Evolutionary conservation across 2,329 filamentous ascomycete genomes (phyloP).

Genomic region (Tothia fuscella): DNA sequence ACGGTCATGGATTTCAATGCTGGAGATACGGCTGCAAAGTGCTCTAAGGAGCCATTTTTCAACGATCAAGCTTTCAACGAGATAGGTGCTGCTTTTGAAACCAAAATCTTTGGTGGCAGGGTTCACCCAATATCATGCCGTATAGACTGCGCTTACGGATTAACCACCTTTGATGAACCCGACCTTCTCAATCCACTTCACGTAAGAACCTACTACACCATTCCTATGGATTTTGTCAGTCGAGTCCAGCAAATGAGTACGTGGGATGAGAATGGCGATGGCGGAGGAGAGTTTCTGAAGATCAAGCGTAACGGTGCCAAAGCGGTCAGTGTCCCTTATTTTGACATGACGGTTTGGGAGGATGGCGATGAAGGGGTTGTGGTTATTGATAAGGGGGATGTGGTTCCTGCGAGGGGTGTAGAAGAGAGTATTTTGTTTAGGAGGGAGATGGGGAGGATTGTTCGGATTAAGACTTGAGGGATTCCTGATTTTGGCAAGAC

Average conservation of each 20-base stretch:
- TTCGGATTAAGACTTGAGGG: neutral
- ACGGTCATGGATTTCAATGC: neutral
- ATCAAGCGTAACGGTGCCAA: constrained; percentile 27
- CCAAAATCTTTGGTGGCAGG: constrained; percentile 27
- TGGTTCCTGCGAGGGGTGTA: too few species aligned
- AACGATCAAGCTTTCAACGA: constrained; percentile 29
- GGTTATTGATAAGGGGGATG: constrained; percentile 26
- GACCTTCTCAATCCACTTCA: constrained; percentile 19
- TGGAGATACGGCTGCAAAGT: neutral
- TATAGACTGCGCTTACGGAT: constrained; percentile 27
- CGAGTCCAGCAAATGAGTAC: constrained; percentile 26
- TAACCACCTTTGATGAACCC: constrained; percentile 25
- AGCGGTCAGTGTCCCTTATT: constrained; percentile 25
- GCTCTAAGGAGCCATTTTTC: constrained; percentile 26
- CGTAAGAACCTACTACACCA: constrained; percentile 22
- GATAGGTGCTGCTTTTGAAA: constrained; percentile 27
- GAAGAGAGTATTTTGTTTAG: constrained; percentile 25
- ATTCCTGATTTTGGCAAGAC: too few species aligned
- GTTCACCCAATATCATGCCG: constrained; percentile 26
- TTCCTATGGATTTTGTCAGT: constrained; percentile 28
- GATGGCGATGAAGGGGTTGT: constrained; percentile 25
- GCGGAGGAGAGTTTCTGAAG: constrained; percentile 21
- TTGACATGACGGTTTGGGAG: constrained; percentile 29
- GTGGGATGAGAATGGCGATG: constrained; percentile 21
- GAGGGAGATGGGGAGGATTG: constrained; percentile 17